Evolutionary conservation across 2,329 filamentous ascomycete genomes (phyloP), one percentile per base, ranked within the genome.

Genomic region (Calcarisporium arbuscula): DNA sequence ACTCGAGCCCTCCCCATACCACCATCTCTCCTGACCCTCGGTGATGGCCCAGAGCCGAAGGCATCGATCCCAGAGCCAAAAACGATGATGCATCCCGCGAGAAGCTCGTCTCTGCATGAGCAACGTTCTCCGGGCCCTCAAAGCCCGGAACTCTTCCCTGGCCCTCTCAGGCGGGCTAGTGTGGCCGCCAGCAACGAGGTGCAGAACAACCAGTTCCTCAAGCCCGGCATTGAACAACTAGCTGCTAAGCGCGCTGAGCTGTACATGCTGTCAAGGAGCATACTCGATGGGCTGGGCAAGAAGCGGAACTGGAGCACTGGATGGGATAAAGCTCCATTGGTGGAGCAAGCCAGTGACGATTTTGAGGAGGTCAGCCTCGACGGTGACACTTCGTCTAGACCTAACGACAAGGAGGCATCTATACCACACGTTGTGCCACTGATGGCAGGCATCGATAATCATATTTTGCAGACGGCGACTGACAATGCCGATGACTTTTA

Each of bases 241-340:
- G 85, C 89, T 22, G 85, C 85, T 28, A 78, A 80, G 40, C 74
- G 90, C 49, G 90, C 86, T 6, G 87, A 95, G 50, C 69, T 96
- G 3, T 82, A 87, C 41, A 66, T 85, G 36, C 64, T 95, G 26
- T 89, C 87, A 8, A 73, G 90, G 36, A 86, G 85, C 42, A 74
- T 92, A 5, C 66, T 96, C 1, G 82, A 90, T 48, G 73, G 80
- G 31, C 62, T 87, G 30, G 89, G 85, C 3, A 77, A 75, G 50
- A 74, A 76, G 39, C 68, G 77, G 16, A 79, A 77, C 4, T 95
- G 88, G 89, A 74, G 68, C 33, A 77, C 85, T 43, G 85, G 82
- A 1, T 94, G 85, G 87, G 67, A 68, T 19, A 66, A 74, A 36
- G 71, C 80, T 7, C 69, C 72, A 0, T 59, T 70, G 2, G 51